Conservation (phyloP, 148 eudicot species). For the Fagopyrum esculentum region DNA sequence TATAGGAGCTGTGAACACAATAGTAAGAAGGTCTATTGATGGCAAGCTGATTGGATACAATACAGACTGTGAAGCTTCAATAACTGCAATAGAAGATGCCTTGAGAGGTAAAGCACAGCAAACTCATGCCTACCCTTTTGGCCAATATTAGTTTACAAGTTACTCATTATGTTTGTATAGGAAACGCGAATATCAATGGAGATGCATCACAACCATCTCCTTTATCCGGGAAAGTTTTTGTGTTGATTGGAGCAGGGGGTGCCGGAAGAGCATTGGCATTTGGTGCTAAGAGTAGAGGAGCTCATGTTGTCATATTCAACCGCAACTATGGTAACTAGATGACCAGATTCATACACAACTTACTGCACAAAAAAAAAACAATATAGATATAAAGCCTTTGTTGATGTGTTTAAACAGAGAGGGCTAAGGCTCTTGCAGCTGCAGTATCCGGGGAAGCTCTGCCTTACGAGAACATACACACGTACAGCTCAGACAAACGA, state of each 20-base stretch:
- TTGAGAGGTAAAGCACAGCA: slow-evolving; percentile 25
- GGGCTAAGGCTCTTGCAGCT: slow-evolving; percentile 4
- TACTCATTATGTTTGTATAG: background rate
- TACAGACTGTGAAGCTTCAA: slow-evolving; percentile 41
- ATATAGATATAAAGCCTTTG: background rate
- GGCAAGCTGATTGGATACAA: slow-evolving; percentile 48
- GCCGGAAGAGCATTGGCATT: slow-evolving; percentile 48
- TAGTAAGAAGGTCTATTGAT: slow-evolving; percentile 36
- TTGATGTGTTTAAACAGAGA: background rate
- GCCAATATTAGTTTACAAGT: background rate
- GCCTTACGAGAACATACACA: background rate
- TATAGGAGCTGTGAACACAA: slow-evolving; percentile 45
- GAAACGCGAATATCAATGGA: background rate
- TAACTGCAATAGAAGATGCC: slow-evolving; percentile 42
- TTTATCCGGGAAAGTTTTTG: slow-evolving; percentile 37
- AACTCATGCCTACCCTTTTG: slow-evolving; percentile 11
- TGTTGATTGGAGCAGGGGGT: slow-evolving; percentile 48
- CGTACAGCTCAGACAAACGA: slow-evolving; percentile 27
- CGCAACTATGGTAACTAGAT: slow-evolving; percentile 31
- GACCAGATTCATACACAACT: background rate
- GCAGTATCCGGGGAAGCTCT: slow-evolving; percentile 8
- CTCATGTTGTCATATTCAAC: slow-evolving; percentile 40
- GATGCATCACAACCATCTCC: background rate
- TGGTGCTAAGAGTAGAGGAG: slow-evolving; percentile 50
- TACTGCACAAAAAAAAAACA: too few relatives aligned